phyloP scores from a whole-genome alignment of 108 stramenopile species.

The Tribonema minus region DNA sequence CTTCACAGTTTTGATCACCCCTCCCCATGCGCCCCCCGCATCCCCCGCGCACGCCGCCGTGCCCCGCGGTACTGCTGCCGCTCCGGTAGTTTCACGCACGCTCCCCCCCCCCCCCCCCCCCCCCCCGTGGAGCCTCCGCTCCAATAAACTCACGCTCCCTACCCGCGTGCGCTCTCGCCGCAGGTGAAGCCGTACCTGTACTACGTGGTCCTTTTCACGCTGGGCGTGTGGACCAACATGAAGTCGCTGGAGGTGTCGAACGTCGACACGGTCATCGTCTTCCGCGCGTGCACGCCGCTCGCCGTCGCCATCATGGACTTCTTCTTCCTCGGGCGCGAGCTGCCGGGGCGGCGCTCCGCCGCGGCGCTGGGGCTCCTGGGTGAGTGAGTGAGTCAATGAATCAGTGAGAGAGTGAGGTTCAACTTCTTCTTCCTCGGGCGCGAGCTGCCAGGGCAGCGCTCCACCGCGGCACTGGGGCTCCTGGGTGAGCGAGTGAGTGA shows the following conservation, averaged over 20 bases:
- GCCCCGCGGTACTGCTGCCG: too few relatives aligned
- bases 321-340: conserved; percentile 69
- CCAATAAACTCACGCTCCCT: too few relatives aligned
- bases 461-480: conserved; percentile 59
- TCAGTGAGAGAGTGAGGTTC: too few relatives aligned
- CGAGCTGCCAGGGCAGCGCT: conserved; percentile 71
- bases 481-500: too few relatives aligned
- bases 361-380: conserved; percentile 60
- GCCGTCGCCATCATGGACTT: conserved; percentile 74
- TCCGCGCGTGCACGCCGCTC: conserved; percentile 73
- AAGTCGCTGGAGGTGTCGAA: conserved; percentile 68
- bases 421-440: conserved; percentile 69
- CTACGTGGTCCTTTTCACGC: conserved; percentile 10
- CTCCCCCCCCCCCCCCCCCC: too few relatives aligned
- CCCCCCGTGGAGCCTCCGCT: too few relatives aligned
- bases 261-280: conserved; percentile 89
- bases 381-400: too few relatives aligned
- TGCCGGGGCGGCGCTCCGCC: conserved; percentile 68
- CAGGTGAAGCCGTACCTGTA: conserved; percentile 6
- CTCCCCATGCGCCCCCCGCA: too few relatives aligned
- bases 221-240: conserved; percentile 25
- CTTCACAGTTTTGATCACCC: too few relatives aligned
- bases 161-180: background rate
- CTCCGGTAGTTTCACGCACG: too few relatives aligned
- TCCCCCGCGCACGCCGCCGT: too few relatives aligned